Evolutionary conservation across 2,329 filamentous ascomycete species (phyloP).

Genomic region (Didymosphaeria variabile): DNA sequence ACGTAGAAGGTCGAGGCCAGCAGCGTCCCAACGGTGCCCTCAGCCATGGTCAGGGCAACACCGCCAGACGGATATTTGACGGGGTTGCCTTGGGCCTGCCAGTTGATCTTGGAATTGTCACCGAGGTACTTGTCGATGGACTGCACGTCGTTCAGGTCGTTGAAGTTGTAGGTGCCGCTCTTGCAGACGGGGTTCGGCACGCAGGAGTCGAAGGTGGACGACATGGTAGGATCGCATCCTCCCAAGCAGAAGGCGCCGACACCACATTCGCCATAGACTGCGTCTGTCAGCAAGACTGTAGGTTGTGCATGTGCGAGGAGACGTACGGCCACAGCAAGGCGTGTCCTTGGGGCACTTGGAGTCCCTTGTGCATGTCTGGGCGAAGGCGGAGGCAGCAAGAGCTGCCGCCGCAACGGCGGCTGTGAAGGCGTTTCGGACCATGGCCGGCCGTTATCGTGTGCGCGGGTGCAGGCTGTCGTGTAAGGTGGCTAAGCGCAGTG

Average conservation of each 20-base stretch:
- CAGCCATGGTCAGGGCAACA: slow-evolving; percentile 87
- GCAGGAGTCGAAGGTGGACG: slow-evolving; percentile 83
- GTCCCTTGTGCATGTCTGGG: slow-evolving; percentile 54
- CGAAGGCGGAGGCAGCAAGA: slow-evolving; percentile 36
- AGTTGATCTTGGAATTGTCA: slow-evolving; percentile 80
- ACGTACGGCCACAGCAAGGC: slow-evolving; percentile 54
- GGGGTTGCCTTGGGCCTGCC: slow-evolving; percentile 85
- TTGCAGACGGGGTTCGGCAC: slow-evolving; percentile 84
- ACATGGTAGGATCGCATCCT: slow-evolving; percentile 89
- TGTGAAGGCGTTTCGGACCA: slow-evolving; percentile 41
- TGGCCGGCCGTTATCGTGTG: slow-evolving; percentile 30
- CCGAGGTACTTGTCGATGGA: slow-evolving; percentile 86
- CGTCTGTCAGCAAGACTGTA: slow-evolving; percentile 31
- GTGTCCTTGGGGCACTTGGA: slow-evolving; percentile 72
- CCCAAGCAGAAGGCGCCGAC: slow-evolving; percentile 94
- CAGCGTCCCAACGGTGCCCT: slow-evolving; percentile 84
- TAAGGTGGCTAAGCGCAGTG: slow-evolving; percentile 41
- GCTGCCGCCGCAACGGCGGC: slow-evolving; percentile 41
- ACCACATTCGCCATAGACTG: slow-evolving; percentile 93
- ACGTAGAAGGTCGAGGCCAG: slow-evolving; percentile 86
- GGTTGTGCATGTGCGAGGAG: not conserved
- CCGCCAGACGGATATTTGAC: slow-evolving; percentile 67
- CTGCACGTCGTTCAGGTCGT: slow-evolving; percentile 73
- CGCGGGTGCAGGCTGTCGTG: slow-evolving; percentile 37
- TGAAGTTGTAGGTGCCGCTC: slow-evolving; percentile 76